phyloP scores from a whole-genome alignment of 306 rosid genomes.

The Begonia loranthoides region DNA sequence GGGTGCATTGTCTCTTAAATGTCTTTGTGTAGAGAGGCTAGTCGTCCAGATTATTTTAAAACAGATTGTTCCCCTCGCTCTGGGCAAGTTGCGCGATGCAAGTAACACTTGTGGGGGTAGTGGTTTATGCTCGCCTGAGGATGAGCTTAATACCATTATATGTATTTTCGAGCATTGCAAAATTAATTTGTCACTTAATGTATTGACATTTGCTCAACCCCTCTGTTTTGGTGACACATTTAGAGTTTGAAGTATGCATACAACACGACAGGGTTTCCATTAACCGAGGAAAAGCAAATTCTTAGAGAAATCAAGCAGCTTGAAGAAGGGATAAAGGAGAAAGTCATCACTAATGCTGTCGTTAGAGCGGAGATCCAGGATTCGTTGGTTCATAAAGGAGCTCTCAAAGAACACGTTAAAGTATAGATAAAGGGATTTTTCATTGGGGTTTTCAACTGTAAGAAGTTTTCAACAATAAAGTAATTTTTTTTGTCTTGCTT shows the following conservation, averaged over 20 bases:
- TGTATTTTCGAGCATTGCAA: slow-evolving; percentile 21
- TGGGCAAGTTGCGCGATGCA: slow-evolving; percentile 74
- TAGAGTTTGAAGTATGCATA: slow-evolving; percentile 58
- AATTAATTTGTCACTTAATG: too few relatives aligned
- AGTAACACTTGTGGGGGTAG: slow-evolving; percentile 41
- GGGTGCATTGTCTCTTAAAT: too few relatives aligned
- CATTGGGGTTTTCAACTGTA: too few relatives aligned
- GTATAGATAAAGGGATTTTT: too few relatives aligned
- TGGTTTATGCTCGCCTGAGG: slow-evolving; percentile 83
- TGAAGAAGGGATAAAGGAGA: slow-evolving; percentile 80
- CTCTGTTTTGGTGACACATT: slow-evolving; percentile 36
- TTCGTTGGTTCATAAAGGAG: slow-evolving; percentile 59
- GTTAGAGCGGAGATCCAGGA: slow-evolving; percentile 77
- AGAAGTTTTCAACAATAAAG: too few relatives aligned
- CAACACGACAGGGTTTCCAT: slow-evolving; percentile 93
- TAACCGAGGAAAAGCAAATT: slow-evolving; percentile 78
- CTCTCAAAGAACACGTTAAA: slow-evolving; percentile 76
- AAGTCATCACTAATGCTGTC: slow-evolving; percentile 73
- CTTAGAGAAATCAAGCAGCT: slow-evolving; percentile 87
- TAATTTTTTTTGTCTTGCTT: too few relatives aligned
- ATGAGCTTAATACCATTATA: slow-evolving; percentile 68
- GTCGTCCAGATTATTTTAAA: too few relatives aligned
- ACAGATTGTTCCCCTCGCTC: slow-evolving; percentile 81
- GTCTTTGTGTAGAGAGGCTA: too few relatives aligned
- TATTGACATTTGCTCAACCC: too few relatives aligned